Evolutionary conservation across 805 yeast genomes (phyloP), one percentile per base, ranked within the genome.

Genomic region (Priceomyces carsonii): DNA sequence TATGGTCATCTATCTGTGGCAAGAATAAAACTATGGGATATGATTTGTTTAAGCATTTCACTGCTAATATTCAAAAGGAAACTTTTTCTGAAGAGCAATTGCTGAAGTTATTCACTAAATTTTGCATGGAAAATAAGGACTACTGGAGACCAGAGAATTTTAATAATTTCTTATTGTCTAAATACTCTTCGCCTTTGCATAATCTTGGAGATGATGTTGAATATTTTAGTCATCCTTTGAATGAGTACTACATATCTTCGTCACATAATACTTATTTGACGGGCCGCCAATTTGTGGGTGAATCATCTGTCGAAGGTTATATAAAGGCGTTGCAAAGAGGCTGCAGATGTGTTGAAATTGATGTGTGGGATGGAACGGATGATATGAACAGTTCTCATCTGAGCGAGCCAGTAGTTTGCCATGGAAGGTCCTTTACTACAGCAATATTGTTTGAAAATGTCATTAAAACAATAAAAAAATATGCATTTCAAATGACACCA

Each of bases 301-400:
- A 77, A 3, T 83, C 96, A 0, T 87, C 97, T 0, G 79, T 88
- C 2, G 97, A 91, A 52, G 95, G 95, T 0, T 93, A 93, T 48
- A 80, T 88, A 12, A 76, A 84, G 33, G 93, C 87, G 0, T 63
- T 93, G 32, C 96, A 89, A 55, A 75, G 89, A 36, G 98, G 99
- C 1, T 93, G 98, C 50, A 70, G 96, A 29, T 90, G 96, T 43
- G 71, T 93, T n/a, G 99, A 93, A 53, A 79, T 93, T 26, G 99
- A 93, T 58, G 71, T 93, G 14, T 93, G 99, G 99, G 96, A 91
- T 63, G 68, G 68, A 9, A 40, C 38, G 9, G 80, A 75, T 21
- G 30, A 32, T 6, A 57, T 42, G n/a, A 30, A 36, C 18, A 36
- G 28, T 18, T 23, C 13, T 8, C 32, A 44, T 8, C 59, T 54